These are phyloP conservation scores for Periconia sp. DNA, from an alignment of 2,329 filamentous ascomycete genomes.

Conservation along the genomic window DNA sequence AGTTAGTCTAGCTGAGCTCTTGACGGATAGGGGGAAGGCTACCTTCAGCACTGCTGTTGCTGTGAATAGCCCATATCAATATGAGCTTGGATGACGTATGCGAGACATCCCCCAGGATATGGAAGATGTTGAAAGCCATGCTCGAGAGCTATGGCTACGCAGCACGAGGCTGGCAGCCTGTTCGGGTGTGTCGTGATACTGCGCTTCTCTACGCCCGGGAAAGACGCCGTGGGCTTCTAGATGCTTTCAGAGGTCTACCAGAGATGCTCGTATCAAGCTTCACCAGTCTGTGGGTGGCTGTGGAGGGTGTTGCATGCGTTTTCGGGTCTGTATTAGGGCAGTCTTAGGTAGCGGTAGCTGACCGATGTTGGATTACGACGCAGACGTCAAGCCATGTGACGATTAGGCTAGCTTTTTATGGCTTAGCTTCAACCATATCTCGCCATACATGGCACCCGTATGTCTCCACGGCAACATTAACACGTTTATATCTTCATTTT, in stretches of 20 bases:
- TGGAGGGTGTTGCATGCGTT: not conserved
- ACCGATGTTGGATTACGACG: not conserved
- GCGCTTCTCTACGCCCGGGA: not conserved
- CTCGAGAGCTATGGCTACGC: conserved; percentile 20
- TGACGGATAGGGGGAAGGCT: conserved; percentile 13
- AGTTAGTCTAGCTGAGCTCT: conserved; percentile 5
- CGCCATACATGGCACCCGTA: too few species aligned
- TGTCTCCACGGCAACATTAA: too few species aligned
- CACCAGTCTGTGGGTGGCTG: not conserved
- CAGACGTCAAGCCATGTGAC: not conserved
- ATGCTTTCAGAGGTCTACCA: not conserved
- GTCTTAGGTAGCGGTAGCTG: not conserved
- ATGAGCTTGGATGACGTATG: conserved; percentile 88
- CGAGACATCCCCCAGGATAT: conserved; percentile 79
- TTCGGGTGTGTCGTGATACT: not conserved
- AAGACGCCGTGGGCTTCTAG: not conserved
- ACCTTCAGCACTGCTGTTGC: conserved; percentile 85
- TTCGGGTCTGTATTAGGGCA: not conserved
- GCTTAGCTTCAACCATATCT: not conserved
- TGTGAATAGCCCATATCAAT: conserved; percentile 86
- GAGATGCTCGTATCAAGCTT: not conserved
- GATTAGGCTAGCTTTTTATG: not conserved
- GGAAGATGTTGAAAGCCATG: conserved; percentile 59
- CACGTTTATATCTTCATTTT: too few species aligned
- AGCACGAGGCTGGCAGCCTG: conserved; percentile 26